A percentile compares a stretch with the other conserved stretches of the same genome.
Evolutionary conservation across 179 eudicot genomes (phyloP).

Genomic region (Pouteria campechiana): DNA sequence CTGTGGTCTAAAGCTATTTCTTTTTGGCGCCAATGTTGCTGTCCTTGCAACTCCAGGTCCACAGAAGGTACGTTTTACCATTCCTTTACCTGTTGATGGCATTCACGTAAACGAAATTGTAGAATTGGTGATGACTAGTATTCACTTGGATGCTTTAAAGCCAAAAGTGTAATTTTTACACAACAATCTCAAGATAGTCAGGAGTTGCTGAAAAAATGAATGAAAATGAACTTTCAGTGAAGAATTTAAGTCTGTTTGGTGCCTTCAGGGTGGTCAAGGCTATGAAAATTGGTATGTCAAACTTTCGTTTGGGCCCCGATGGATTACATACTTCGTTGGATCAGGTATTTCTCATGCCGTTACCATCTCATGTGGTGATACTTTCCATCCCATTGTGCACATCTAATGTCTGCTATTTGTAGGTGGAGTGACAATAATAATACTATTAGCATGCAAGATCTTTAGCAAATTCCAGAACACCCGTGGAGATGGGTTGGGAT

Average conservation of each 20-base stretch:
- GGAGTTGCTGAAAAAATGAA: neutral
- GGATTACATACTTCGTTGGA: conserved; percentile 50
- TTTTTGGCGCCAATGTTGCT: conserved; percentile 37
- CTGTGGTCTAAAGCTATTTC: conserved; percentile 37
- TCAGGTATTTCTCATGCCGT: conserved; percentile 26
- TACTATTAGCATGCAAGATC: conserved; percentile 21
- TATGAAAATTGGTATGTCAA: conserved; percentile 37
- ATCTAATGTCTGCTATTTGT: conserved; percentile 3
- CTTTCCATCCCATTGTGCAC: no score
- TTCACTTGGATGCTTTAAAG: no score
- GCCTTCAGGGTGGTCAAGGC: conserved; percentile 25
- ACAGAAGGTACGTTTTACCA: conserved; percentile 23
- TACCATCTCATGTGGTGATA: neutral
- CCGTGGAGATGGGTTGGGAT: conserved; percentile 12
- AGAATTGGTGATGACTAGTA: no score
- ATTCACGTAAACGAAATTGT: no score
- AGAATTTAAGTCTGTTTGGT: neutral
- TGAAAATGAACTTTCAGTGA: neutral
- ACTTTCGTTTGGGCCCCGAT: conserved; percentile 61
- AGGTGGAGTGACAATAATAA: conserved; percentile 40
- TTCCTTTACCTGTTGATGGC: no score
- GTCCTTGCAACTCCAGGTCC: conserved; percentile 58
- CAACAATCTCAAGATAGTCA: neutral
- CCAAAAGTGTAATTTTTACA: neutral
- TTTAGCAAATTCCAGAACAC: conserved; percentile 16